Conservation (phyloP, 805 yeast genomes). For the Myxozyma lipomycoides region DNA sequence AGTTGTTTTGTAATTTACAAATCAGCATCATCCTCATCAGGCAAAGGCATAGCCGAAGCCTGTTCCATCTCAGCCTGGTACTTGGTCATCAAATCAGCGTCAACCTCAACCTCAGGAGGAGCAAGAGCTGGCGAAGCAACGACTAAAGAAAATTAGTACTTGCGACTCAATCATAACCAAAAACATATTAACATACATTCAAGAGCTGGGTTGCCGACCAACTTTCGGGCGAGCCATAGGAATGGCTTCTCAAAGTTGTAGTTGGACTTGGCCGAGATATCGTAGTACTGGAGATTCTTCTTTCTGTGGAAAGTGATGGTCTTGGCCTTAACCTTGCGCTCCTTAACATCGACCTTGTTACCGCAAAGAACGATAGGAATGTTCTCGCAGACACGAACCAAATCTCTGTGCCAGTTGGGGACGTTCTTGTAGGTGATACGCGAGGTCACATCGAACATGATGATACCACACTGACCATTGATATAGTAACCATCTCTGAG, state of each 20-base stretch:
- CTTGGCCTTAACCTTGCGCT: constrained; percentile 99
- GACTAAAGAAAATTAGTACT: constrained; percentile 35
- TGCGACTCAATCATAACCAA: background rate
- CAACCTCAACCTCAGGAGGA: constrained; percentile 99
- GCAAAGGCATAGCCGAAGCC: constrained; percentile 99
- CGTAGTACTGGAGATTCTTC: constrained; percentile 99
- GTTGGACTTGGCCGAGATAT: constrained; percentile 98
- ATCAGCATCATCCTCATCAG: constrained; percentile 99
- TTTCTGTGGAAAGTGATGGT: constrained; percentile 99
- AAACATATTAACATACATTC: constrained; percentile 47
- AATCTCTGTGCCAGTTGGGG: constrained; percentile 99
- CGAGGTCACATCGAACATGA: constrained; percentile 99
- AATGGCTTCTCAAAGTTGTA: constrained; percentile 99
- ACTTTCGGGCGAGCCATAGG: constrained; percentile 99
- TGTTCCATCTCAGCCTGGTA: constrained; percentile 99
- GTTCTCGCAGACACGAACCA: constrained; percentile 99
- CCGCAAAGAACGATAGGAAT: constrained; percentile 99
- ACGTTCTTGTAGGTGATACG: constrained; percentile 99
- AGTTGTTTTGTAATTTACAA: constrained; percentile 52
- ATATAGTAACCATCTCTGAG: constrained; percentile 99
- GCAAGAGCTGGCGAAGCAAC: constrained; percentile 99
- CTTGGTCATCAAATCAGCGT: constrained; percentile 92
- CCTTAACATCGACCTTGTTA: constrained; percentile 99
- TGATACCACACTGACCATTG: constrained; percentile 99
- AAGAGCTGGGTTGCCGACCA: constrained; percentile 95